Base-by-base conservation (phyloP, 257 asterid species). In the Nicotiana benthamiana region DNA sequence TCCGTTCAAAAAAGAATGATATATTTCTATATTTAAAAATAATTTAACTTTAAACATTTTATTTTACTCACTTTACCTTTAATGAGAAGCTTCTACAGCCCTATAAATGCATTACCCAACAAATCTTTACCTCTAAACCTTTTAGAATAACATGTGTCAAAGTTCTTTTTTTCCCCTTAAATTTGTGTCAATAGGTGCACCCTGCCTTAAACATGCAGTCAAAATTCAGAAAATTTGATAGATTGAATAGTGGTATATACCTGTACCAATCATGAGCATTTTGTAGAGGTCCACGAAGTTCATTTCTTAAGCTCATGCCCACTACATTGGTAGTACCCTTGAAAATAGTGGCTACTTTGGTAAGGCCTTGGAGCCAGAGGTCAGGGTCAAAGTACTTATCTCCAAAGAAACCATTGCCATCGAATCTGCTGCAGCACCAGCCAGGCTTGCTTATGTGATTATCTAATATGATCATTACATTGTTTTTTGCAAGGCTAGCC, bases 381-480 rank as follows among this genome's bases (percentile, higher is more conserved):
- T 90, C 89, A 11, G 99, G 95, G 60, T 91, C 84, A 77, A 96
- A 92, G 80, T 92, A 94, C 24, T 66, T 62, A 59, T 96, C 98
- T 6, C 99, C 97, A 43, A 96, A 96, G 90, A 96, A 94, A 40
- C 98, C 98, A 85, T 91, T 94, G 22, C 97, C 98, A 66, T 94
- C 98, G 46, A 22, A 83, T 30, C 74, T 87, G 87, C 98, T 93
- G 84, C 99, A 94, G 67, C 99, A 91, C 98, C 98, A 92, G 24
- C 98, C 98, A 28, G 97, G 99, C 83, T 90, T 96, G 79, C 97
- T 96, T 75, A 90, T 86, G 83, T 94, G 99, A 87, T 96, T 96
- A 85, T 96, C 99, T 63, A 94, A 72, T 77, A 96, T 82, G 66
- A 92, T 84, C 98, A 96, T 87, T 89, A 96, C 97, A 36, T 92